Evolutionary conservation across 805 yeast species (phyloP).

Genomic region (Barnettozyma siamensis): DNA sequence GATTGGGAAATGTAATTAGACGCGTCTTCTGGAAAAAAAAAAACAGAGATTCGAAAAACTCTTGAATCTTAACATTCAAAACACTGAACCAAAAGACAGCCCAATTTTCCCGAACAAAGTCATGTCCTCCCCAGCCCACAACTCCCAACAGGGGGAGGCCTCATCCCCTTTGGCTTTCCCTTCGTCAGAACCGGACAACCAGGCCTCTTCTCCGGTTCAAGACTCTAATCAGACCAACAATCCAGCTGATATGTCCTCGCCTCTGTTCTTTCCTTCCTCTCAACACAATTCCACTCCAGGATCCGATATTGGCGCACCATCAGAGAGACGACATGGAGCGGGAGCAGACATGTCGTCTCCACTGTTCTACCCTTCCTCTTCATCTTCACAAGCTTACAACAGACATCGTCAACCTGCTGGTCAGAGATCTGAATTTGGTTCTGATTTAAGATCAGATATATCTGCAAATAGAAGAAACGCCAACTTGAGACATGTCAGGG

Average conservation of each 20-base stretch:
- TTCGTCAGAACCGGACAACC: not conserved
- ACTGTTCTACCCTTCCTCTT: constrained; percentile 38
- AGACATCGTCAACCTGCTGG: constrained; percentile 11
- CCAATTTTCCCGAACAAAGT: too few relatives aligned
- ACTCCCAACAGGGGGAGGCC: not conserved
- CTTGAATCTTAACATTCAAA: too few relatives aligned
- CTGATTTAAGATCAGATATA: constrained; percentile 42
- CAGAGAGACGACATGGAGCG: not conserved
- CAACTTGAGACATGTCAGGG: constrained; percentile 52
- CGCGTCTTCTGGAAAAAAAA: constrained; percentile 20
- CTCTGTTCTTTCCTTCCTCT: constrained; percentile 30
- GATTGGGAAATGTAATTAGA: constrained; percentile 19
- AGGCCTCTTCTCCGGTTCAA: not conserved
- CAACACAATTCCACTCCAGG: constrained; percentile 9
- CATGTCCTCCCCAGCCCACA: constrained; percentile 8
- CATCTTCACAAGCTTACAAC: constrained; percentile 23
- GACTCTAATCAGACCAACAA: not conserved
- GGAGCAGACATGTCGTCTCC: constrained; percentile 27
- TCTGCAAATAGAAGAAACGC: constrained; percentile 36
- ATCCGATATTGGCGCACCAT: not conserved
- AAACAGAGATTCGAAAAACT: not conserved
- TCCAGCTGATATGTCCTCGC: constrained; percentile 24
- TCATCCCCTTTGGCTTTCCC: not conserved
- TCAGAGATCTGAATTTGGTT: constrained; percentile 27
- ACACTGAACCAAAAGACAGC: too few relatives aligned